Evolutionary conservation across 2,329 filamentous ascomycete genomes (phyloP).

Genomic region (Blastomyces gilchristii): DNA sequence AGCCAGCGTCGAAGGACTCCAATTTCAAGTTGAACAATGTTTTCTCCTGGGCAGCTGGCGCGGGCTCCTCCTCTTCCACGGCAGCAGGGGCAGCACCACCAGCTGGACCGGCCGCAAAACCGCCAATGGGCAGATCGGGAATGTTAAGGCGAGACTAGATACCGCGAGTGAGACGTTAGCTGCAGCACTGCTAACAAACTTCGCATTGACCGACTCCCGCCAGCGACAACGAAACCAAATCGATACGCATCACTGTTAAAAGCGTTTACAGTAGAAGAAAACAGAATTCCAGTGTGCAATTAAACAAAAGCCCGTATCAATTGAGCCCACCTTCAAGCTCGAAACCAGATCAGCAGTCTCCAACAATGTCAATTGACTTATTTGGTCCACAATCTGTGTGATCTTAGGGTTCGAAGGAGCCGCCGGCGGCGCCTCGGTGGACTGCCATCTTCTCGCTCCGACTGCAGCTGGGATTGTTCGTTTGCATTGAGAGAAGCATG

Average conservation of each 20-base stretch:
- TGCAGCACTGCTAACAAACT: background rate
- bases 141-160: constrained; percentile 87
- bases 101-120: constrained; percentile 58
- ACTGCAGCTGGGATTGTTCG: constrained; percentile 21
- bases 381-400: constrained; percentile 88
- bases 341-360: constrained; percentile 96
- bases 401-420: constrained; percentile 77
- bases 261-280: background rate
- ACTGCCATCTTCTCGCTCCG: constrained; percentile 68
- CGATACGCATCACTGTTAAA: background rate
- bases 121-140: constrained; percentile 89
- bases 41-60: constrained; percentile 81
- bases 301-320: background rate
- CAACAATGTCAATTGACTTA: constrained; percentile 92
- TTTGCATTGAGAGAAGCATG: constrained; percentile 30
- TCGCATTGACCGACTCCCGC: background rate
- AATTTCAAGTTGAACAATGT: constrained; percentile 97
- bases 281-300: background rate
- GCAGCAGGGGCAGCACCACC: constrained; percentile 48
- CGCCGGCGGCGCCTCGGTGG: constrained; percentile 56
- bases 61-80: constrained; percentile 72
- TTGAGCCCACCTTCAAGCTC: constrained; percentile 66
- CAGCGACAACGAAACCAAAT: background rate
- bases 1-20: constrained; percentile 69
- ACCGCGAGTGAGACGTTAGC: background rate